phyloP scores from a whole-genome alignment of 2,329 filamentous ascomycete genomes.

The Arachnomyces sp. region DNA sequence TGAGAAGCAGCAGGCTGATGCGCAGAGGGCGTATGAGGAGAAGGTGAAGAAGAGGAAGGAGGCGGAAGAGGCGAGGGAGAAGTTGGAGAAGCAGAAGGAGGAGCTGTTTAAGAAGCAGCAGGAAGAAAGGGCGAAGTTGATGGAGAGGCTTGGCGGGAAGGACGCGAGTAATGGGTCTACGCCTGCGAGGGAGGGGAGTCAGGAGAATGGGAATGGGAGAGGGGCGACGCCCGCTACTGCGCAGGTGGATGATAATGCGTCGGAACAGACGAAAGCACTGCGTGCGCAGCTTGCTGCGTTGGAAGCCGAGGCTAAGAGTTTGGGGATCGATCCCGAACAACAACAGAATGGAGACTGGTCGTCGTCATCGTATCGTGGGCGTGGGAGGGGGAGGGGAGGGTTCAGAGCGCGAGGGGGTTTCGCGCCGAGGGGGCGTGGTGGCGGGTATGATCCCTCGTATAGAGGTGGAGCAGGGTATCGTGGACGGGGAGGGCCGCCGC shows the following conservation, averaged over 20 bases:
- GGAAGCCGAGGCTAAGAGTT: constrained; percentile 46
- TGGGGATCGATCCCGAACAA: constrained; percentile 44
- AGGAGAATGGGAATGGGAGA: constrained; percentile 8
- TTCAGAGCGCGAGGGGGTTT: constrained; percentile 25
- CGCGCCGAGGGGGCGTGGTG: constrained; percentile 25
- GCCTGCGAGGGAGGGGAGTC: constrained; percentile 18
- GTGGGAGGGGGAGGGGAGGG: constrained; percentile 22
- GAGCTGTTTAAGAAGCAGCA: constrained; percentile 46
- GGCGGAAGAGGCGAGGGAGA: constrained; percentile 41
- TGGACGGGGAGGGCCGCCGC: constrained; percentile 32
- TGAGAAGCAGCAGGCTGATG: constrained; percentile 47
- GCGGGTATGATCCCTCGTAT: constrained; percentile 31
- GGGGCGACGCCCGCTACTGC: constrained; percentile 12
- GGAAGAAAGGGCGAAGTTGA: constrained; percentile 45
- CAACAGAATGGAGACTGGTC: constrained; percentile 18
- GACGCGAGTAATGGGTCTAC: constrained; percentile 22
- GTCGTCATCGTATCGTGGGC: constrained; percentile 18
- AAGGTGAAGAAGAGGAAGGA: constrained; percentile 45
- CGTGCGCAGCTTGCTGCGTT: constrained; percentile 47
- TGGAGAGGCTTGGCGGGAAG: constrained; percentile 40
- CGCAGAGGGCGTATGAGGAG: constrained; percentile 49
- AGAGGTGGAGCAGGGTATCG: constrained; percentile 32
- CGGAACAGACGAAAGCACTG: constrained; percentile 44
- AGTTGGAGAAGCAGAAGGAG: constrained; percentile 46
- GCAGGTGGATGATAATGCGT: constrained; percentile 28